phyloP scores from a whole-genome alignment of 495 filamentous ascomycete species.

The Pseudoneurospora amorphoporcata region DNA sequence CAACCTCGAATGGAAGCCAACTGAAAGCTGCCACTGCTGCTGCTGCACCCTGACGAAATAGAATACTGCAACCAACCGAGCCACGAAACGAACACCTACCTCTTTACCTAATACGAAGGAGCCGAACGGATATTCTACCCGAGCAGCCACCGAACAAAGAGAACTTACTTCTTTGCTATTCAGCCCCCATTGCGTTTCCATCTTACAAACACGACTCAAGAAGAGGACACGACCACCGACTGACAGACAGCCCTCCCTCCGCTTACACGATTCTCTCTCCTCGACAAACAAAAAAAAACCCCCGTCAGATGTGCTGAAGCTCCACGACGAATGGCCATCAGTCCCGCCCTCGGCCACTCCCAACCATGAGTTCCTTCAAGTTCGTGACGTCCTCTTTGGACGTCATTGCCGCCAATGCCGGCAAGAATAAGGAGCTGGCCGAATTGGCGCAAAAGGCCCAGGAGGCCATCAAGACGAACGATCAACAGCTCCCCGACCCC shows the following conservation, averaged over 20 bases:
- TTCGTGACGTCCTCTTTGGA: constrained; percentile 91
- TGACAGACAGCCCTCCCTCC: background rate
- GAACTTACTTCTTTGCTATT: background rate
- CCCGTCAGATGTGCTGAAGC: constrained; percentile 17
- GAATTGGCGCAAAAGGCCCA: constrained; percentile 74
- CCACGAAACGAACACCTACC: background rate
- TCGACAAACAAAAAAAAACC: background rate
- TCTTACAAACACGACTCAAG: background rate
- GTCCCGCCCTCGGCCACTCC: constrained; percentile 22
- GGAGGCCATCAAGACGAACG: constrained; percentile 66
- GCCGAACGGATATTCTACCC: background rate
- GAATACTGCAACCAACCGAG: background rate
- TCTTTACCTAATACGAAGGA: background rate
- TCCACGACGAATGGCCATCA: constrained; percentile 30
- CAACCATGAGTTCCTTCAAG: constrained; percentile 80
- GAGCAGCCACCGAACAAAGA: background rate
- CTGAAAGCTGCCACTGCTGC: background rate
- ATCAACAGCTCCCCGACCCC: constrained; percentile 63
- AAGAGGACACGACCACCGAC: background rate
- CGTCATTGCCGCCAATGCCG: constrained; percentile 77
- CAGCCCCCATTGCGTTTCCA: background rate
- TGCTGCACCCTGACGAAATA: background rate
- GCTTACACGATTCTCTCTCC: background rate
- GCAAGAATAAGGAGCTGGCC: constrained; percentile 65
- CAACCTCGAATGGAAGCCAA: background rate